These are phyloP conservation scores for Knufia petricola DNA, from an alignment of 2,329 filamentous ascomycete species.

Conservation along the genomic window DNA sequence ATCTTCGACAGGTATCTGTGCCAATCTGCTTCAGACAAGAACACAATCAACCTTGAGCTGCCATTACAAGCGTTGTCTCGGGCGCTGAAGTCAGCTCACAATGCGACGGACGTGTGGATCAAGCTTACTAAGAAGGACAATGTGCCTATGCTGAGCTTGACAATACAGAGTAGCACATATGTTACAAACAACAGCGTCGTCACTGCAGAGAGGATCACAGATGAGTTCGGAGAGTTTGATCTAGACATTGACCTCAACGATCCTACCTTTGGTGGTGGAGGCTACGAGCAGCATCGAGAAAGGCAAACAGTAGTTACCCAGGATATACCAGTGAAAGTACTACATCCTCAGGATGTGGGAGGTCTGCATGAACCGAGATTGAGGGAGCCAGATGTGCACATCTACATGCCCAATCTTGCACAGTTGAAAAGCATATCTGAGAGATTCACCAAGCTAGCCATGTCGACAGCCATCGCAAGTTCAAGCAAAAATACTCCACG, in stretches of 20 bases:
- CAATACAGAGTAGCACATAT: constrained; percentile 67
- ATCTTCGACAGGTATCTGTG: constrained; percentile 88
- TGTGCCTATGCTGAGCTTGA: constrained; percentile 77
- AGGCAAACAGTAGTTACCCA: constrained; percentile 90
- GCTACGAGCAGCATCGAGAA: constrained; percentile 53
- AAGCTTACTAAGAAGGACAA: constrained; percentile 89
- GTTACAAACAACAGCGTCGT: constrained; percentile 42
- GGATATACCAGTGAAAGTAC: constrained; percentile 87
- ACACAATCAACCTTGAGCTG: constrained; percentile 93
- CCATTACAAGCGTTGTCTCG: constrained; percentile 79
- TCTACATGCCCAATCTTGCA: constrained; percentile 73
- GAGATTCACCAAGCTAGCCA: constrained; percentile 79
- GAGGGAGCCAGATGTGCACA: constrained; percentile 86
- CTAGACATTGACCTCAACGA: constrained; percentile 32
- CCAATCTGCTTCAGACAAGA: constrained; percentile 69
- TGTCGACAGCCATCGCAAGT: constrained; percentile 25
- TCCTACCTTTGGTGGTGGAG: constrained; percentile 32
- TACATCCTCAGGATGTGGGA: constrained; percentile 74
- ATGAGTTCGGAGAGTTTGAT: constrained; percentile 19
- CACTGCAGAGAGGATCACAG: constrained; percentile 26
- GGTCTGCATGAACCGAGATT: constrained; percentile 88
- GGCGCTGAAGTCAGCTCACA: constrained; percentile 79
- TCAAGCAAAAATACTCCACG: constrained; percentile 45
- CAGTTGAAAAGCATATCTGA: constrained; percentile 93
- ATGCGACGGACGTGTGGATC: constrained; percentile 71